phyloP scores from a whole-genome alignment of 192 early-diverging fungal genomes.

The Coemansia sp. region DNA sequence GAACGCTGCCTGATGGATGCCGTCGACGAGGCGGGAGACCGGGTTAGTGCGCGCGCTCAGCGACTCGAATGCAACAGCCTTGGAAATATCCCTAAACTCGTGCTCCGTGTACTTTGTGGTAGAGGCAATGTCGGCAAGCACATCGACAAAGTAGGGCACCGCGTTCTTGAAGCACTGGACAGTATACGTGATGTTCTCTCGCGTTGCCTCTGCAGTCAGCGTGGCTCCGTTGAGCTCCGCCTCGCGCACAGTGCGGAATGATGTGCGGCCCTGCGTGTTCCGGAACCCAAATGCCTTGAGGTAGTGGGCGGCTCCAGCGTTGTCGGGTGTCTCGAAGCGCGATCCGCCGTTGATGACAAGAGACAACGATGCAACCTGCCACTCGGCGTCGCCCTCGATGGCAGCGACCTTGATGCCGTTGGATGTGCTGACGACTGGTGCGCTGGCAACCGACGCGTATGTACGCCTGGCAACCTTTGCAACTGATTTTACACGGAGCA shows the following conservation, averaged over 20 bases:
- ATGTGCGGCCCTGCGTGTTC: slow-evolving; percentile 81
- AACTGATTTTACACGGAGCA: slow-evolving; percentile 27
- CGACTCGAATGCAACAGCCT: slow-evolving; percentile 67
- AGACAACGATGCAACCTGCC: slow-evolving; percentile 77
- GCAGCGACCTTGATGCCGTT: slow-evolving; percentile 54
- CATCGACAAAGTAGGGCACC: slow-evolving; percentile 81
- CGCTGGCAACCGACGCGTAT: slow-evolving; percentile 40
- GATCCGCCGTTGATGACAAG: slow-evolving; percentile 88
- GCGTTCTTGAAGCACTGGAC: slow-evolving; percentile 91
- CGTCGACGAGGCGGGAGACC: slow-evolving; percentile 70
- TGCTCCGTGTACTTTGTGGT: slow-evolving; percentile 81
- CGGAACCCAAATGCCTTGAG: slow-evolving; percentile 88
- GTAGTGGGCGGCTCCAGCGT: slow-evolving; percentile 85
- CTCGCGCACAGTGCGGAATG: slow-evolving; percentile 86
- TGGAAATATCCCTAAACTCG: slow-evolving; percentile 78
- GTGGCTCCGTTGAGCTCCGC: slow-evolving; percentile 88
- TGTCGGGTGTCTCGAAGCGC: slow-evolving; percentile 74
- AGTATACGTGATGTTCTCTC: slow-evolving; percentile 83
- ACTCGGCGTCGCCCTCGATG: slow-evolving; percentile 4
- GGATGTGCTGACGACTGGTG: slow-evolving; percentile 30
- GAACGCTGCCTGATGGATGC: slow-evolving; percentile 89
- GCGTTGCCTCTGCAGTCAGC: slow-evolving; percentile 75
- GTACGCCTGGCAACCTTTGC: slow-evolving; percentile 27
- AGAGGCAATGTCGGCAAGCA: slow-evolving; percentile 76
- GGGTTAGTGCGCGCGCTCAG: slow-evolving; percentile 65